Conservation (phyloP, 768 basidiomycete species). For the Lentinus brumalis region DNA sequence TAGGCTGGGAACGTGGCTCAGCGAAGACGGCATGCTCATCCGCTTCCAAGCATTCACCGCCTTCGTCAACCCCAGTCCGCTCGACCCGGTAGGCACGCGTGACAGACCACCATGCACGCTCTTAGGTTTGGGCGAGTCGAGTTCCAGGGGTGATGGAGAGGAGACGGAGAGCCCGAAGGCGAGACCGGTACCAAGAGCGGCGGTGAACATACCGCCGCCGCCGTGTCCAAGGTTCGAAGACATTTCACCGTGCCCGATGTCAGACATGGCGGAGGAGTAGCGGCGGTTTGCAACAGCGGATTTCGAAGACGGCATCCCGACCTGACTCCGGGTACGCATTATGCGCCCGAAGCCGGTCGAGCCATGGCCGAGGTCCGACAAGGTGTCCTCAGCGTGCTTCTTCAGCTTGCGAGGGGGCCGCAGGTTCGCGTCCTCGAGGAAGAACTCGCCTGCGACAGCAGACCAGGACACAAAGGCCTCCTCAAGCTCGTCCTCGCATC, state of each 20-base stretch:
- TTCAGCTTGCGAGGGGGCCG: slow-evolving; percentile 17
- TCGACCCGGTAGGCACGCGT: slow-evolving; percentile 3
- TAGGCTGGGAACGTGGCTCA: slow-evolving; percentile 16
- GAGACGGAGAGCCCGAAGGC: slow-evolving; percentile 25
- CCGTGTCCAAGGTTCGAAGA: slow-evolving; percentile 5
- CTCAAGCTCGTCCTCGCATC: slow-evolving; percentile 53
- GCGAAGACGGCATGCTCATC: slow-evolving; percentile 26
- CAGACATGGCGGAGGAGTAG: slow-evolving; percentile 16
- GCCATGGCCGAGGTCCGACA: slow-evolving; percentile 8
- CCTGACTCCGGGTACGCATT: slow-evolving; percentile 14
- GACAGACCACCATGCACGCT: slow-evolving; percentile 9
- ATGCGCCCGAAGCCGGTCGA: slow-evolving; percentile 4
- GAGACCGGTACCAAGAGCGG: slow-evolving; percentile 31
- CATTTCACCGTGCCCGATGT: slow-evolving; percentile 7
- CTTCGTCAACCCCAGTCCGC: slow-evolving; percentile 16
- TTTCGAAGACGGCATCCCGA: slow-evolving; percentile 6
- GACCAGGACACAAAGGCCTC: slow-evolving; percentile 59
- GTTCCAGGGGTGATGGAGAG: slow-evolving; percentile 3
- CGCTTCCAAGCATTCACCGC: slow-evolving; percentile 25
- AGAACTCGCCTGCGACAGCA: slow-evolving; percentile 49
- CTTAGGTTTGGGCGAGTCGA: background rate
- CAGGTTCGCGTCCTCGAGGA: slow-evolving; percentile 24
- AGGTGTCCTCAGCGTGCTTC: slow-evolving; percentile 10
- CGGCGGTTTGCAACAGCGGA: slow-evolving; percentile 5
- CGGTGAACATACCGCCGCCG: slow-evolving; percentile 29